Evolutionary conservation across 768 basidiomycete species (phyloP).

Genomic region (Fomitopsis serialis): DNA sequence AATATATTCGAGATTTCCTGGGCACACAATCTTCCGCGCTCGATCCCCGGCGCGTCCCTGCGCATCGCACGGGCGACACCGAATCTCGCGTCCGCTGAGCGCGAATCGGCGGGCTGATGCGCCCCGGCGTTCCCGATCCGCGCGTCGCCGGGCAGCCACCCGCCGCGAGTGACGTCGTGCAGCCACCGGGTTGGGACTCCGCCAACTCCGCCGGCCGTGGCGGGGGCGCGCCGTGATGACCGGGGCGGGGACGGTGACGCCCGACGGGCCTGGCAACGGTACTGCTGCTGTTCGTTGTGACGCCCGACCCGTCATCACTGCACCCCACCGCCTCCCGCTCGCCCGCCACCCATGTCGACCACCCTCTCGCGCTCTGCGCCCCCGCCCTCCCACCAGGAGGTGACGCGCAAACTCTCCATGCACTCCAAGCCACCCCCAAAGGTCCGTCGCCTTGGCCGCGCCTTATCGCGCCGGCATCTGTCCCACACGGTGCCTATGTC

Average conservation of each 20-base stretch:
- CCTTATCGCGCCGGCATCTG: background rate
- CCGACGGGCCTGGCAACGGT: conserved; percentile 14
- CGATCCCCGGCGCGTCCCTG: background rate
- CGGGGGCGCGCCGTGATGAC: background rate
- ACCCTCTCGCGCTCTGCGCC: conserved; percentile 30
- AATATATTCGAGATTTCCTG: background rate
- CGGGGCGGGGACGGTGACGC: conserved; percentile 16
- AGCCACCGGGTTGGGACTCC: conserved; percentile 3
- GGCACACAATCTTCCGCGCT: conserved; percentile 2
- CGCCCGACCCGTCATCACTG: background rate
- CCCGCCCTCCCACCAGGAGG: conserved; percentile 82
- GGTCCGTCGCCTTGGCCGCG: conserved; percentile 14
- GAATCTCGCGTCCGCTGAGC: background rate
- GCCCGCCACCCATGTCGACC: conserved; percentile 6
- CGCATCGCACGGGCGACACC: background rate
- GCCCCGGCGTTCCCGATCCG: background rate
- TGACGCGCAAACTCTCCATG: conserved; percentile 79
- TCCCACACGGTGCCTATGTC: background rate
- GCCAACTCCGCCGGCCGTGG: conserved; percentile 4
- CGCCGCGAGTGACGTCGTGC: background rate
- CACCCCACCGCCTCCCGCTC: background rate
- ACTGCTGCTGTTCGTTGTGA: background rate
- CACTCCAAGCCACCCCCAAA: conserved; percentile 50
- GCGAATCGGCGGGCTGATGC: background rate
- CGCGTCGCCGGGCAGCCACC: background rate